These are phyloP conservation scores for Agaricales sp. DNA, from an alignment of 1,284 basidiomycete genomes.

Conservation along the genomic window DNA sequence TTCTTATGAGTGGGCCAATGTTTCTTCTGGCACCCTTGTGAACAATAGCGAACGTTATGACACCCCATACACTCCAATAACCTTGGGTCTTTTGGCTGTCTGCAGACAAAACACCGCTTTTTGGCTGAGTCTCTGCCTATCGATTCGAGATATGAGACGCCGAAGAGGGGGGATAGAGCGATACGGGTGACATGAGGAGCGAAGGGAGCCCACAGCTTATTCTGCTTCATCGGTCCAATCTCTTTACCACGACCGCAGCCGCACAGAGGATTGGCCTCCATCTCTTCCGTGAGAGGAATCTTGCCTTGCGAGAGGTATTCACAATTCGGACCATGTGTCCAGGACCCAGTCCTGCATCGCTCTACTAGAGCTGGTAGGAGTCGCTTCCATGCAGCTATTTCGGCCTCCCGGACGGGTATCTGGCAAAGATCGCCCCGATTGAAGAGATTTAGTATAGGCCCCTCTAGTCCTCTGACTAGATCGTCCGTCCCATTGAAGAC, in stretches of 20 bases:
- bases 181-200: slow-evolving; percentile 22
- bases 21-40: slow-evolving; percentile 1
- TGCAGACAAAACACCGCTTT: slow-evolving; percentile 18
- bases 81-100: slow-evolving; percentile 14
- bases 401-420: slow-evolving; percentile 14
- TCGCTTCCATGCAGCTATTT: slow-evolving; percentile 22
- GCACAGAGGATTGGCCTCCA: slow-evolving; percentile 21
- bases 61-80: slow-evolving; percentile 14
- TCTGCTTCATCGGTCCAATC: slow-evolving; percentile 17
- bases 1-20: neutral
- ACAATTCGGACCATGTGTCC: slow-evolving; percentile 23
- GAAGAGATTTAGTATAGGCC: slow-evolving; percentile 7
- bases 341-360: slow-evolving; percentile 21
- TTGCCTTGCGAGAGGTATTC: slow-evolving; percentile 16
- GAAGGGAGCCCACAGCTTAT: slow-evolving; percentile 18
- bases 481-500: slow-evolving; percentile 15
- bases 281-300: slow-evolving; percentile 19
- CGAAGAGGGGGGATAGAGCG: slow-evolving; percentile 25
- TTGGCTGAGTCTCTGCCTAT: slow-evolving; percentile 14
- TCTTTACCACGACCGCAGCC: slow-evolving; percentile 26
- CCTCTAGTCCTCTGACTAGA: slow-evolving; percentile 11
- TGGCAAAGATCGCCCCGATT: slow-evolving; percentile 10
- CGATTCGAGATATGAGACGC: slow-evolving; percentile 24
- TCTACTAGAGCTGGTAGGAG: slow-evolving; percentile 26
- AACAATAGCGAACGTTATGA: slow-evolving; percentile 18